Percentiles rank a stretch among this genome's conserved stretches.
Conservation (phyloP, 176 grass and related monocot genomes). For the Ananas comosus region DNA sequence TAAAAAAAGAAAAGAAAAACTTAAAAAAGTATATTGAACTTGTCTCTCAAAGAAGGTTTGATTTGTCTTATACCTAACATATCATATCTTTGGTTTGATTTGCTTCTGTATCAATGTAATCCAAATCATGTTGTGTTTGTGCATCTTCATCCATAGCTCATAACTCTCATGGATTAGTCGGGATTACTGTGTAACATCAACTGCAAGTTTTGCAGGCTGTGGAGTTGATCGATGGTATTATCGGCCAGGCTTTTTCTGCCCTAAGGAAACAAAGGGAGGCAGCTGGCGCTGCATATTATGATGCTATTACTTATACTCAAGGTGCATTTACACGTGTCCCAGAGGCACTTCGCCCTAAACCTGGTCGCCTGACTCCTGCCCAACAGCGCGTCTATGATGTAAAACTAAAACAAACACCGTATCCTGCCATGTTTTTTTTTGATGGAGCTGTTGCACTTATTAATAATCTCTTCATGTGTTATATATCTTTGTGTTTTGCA, state of each 20-base stretch:
- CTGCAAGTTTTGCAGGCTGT: slow-evolving; percentile 37
- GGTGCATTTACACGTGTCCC: slow-evolving; percentile 58
- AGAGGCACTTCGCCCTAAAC: slow-evolving; percentile 68
- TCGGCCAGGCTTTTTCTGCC: slow-evolving; percentile 58
- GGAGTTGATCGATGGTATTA: slow-evolving; percentile 86
- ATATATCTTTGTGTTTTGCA: slow-evolving; percentile 27
- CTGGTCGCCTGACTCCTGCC: slow-evolving; percentile 49
- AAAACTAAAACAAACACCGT: slow-evolving; percentile 12
- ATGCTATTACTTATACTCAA: slow-evolving; percentile 69
- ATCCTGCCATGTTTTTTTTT: slow-evolving; percentile 1
- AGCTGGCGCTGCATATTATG: slow-evolving; percentile 73
- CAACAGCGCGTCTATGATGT: slow-evolving; percentile 88
- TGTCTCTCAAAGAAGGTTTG: too few relatives aligned
- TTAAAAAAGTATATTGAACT: too few relatives aligned
- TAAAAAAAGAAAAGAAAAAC: too few relatives aligned
- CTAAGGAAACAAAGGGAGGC: slow-evolving; percentile 70
- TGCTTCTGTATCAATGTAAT: too few relatives aligned
- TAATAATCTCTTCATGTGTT: slow-evolving; percentile 10
- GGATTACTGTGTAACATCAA: background rate
- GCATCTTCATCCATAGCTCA: too few relatives aligned
- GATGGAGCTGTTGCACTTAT: slow-evolving; percentile 14
- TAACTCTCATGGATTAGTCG: too few relatives aligned
- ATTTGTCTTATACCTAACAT: too few relatives aligned
- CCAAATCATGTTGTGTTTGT: too few relatives aligned
- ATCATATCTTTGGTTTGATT: too few relatives aligned